Evolutionary conservation across 208 protist species (phyloP), one percentile per base, ranked within the genome.

Genomic region (Angomonas ambiguus): DNA sequence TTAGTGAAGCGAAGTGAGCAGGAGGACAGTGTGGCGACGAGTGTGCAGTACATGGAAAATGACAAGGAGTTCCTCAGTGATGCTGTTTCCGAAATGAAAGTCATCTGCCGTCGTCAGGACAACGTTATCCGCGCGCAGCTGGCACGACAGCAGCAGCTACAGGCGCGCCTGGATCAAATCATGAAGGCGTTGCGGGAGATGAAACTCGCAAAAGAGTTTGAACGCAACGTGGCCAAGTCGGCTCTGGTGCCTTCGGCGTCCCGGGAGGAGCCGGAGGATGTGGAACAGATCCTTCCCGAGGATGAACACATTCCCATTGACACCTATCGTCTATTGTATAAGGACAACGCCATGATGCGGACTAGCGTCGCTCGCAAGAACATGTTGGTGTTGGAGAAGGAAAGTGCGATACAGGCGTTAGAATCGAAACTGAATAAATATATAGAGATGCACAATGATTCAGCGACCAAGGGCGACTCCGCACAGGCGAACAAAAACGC

Each of bases 301-400:
- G 72, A 84, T 25, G 91, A 96, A 75, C 69, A 45, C 60, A 82
- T 96, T 31, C 88, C 88, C 13, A 67, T 96, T 56, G 80, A 93
- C 65, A 92, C 88, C 6, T 92, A 91, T 71, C 84, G 85, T 13
- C 84, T 96, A 11, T 73, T 96, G 11, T 85, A 84, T 66, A 89
- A 92, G 72, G 89, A 93, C 74, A 89, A 91, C 33, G 85, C 93
- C 62, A 82, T 86, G 79, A 85, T 94, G 81, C 71, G 79, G 56
- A 83, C 76, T 18, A 91, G 71, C 58, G 79, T 94, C 53, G 81
- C 82, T 16, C 88, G 88, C 51, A 96, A 95, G 77, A 90, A 94
- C 66, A 93, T 96, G 84, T 70, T 96, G 30, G 85, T 93, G 60
- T 70, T 94, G 18, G 91, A 96, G 73, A 94, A 94, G 78, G 88